A percentile compares a stretch with the other conserved stretches of the same genome.
Conservation (phyloP, 2,329 filamentous ascomycete genomes). For the Capronia americana region DNA sequence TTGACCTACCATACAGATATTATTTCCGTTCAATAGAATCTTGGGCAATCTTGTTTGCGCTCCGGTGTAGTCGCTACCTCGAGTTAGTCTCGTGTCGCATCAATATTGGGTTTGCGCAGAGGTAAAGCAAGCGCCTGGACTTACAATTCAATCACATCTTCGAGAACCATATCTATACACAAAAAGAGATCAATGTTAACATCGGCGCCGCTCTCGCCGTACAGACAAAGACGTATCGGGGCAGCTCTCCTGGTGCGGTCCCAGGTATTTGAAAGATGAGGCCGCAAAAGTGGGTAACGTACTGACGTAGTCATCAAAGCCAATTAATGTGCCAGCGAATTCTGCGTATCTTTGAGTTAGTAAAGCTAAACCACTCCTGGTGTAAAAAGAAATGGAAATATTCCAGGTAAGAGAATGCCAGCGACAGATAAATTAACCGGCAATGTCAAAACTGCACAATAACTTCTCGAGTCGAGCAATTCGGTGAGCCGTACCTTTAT, state of each 20-base stretch:
- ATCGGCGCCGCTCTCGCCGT: neutral
- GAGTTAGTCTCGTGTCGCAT: neutral
- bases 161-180: conserved; percentile 87
- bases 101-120: neutral
- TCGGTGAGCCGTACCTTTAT: conserved; percentile 73
- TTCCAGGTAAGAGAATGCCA: neutral
- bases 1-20: conserved; percentile 93
- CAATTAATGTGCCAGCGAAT: conserved; percentile 91
- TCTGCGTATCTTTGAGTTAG: conserved; percentile 61
- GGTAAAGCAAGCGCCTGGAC: conserved; percentile 41
- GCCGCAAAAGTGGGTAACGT: neutral
- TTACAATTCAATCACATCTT: conserved; percentile 96
- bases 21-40: conserved; percentile 96
- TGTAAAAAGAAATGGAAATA: neutral
- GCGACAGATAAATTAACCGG: neutral
- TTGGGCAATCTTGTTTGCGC: conserved; percentile 88
- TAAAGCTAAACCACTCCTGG: neutral
- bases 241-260: neutral
- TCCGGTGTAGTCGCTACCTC: conserved; percentile 75
- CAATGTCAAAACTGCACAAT: neutral
- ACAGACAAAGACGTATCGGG: neutral
- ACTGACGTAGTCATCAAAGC: conserved; percentile 99
- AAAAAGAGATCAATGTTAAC: neutral
- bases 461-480: too few relatives aligned
- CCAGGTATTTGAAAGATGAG: neutral